Percentiles rank a stretch among this genome's conserved stretches.
These are phyloP conservation scores for Sugiyamaella valdiviana DNA, from an alignment of 805 yeast species.

Conservation along the genomic window DNA sequence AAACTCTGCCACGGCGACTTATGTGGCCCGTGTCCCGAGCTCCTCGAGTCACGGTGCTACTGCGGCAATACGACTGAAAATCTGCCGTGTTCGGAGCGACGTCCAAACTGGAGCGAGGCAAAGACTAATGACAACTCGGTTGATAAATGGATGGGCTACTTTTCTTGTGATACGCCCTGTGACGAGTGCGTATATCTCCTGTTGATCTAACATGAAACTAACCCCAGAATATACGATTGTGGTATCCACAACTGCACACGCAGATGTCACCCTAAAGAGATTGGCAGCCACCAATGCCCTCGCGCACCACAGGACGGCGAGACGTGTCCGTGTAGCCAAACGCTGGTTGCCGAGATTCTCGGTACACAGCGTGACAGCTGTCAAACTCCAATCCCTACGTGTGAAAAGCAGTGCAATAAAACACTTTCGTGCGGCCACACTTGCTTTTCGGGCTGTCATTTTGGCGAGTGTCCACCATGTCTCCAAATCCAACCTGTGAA, in stretches of 20 bases:
- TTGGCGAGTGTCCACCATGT: conserved; percentile 71
- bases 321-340: conserved; percentile 78
- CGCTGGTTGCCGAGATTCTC: conserved; percentile 37
- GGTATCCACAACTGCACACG: conserved; percentile 47
- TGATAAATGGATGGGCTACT: conserved; percentile 45
- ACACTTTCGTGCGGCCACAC: conserved; percentile 61
- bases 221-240: conserved; percentile 47
- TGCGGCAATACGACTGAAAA: conserved; percentile 52
- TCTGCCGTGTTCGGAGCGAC: conserved; percentile 18
- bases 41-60: conserved; percentile 52
- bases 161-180: conserved; percentile 42
- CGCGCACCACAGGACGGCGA: conserved; percentile 52
- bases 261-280: conserved; percentile 50
- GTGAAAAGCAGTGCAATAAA: conserved; percentile 61
- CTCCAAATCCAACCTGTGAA: conserved; percentile 42
- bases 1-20: conserved; percentile 69
- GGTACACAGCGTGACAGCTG: conserved; percentile 48
- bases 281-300: conserved; percentile 47
- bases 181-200: conserved; percentile 23
- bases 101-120: conserved; percentile 14
- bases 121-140: conserved; percentile 22
- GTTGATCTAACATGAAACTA: neutral
- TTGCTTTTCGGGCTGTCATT: conserved; percentile 68
- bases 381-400: conserved; percentile 73
- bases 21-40: conserved; percentile 65